These are phyloP conservation scores for Ceratopteris richardii DNA, from an alignment of 75 land plant species.

Conservation along the genomic window DNA sequence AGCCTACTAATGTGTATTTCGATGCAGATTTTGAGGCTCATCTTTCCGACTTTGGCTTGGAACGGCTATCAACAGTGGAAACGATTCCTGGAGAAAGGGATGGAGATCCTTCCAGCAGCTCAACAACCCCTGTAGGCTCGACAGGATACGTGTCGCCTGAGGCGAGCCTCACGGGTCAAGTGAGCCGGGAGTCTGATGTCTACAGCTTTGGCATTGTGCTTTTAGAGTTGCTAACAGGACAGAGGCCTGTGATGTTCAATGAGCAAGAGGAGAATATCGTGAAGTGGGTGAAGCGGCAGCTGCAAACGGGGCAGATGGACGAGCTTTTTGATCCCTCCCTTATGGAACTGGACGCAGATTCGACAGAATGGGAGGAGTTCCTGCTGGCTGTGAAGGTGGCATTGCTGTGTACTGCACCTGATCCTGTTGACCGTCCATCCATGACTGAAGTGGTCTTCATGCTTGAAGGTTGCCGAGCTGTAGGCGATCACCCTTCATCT, in stretches of 20 bases:
- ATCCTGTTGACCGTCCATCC: constrained; percentile 72
- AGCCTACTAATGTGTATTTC: constrained; percentile 81
- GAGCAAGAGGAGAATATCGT: constrained; percentile 73
- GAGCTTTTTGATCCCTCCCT: constrained; percentile 88
- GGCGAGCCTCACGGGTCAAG: constrained; percentile 47
- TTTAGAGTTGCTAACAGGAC: constrained; percentile 82
- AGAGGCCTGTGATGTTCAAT: constrained; percentile 68
- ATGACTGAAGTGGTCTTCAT: constrained; percentile 94
- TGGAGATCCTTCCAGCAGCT: constrained; percentile 38
- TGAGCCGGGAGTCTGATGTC: constrained; percentile 66
- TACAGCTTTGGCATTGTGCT: constrained; percentile 95
- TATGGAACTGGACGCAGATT: constrained; percentile 59
- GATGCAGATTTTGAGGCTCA: constrained; percentile 98
- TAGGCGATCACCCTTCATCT: constrained; percentile 79
- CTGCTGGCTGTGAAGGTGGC: constrained; percentile 86
- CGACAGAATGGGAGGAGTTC: constrained; percentile 97
- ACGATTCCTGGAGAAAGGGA: constrained; percentile 39
- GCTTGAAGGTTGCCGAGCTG: constrained; percentile 97
- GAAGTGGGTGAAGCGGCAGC: constrained; percentile 93
- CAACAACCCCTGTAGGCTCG: constrained; percentile 35
- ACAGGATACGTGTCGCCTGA: constrained; percentile 69
- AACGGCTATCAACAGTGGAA: constrained; percentile 42
- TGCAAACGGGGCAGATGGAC: constrained; percentile 69
- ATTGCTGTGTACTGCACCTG: constrained; percentile 86
- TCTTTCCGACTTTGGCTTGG: constrained; percentile 84